Conservation (phyloP, 2,329 filamentous ascomycete genomes). For the Aspergillus bombycis region DNA sequence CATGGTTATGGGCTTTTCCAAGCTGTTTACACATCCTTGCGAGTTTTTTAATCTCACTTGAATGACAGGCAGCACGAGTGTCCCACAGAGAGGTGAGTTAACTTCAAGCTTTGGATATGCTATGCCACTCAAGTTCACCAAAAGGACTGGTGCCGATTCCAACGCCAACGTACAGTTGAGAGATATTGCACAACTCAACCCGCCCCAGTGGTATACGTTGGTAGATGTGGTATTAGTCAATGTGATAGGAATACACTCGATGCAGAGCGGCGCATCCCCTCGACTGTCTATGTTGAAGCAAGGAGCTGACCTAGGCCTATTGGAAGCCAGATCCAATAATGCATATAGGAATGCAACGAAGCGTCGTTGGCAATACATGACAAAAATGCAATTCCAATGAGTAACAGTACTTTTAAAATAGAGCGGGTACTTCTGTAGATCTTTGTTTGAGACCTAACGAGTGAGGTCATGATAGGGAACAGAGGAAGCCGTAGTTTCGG, state of each 20-base stretch:
- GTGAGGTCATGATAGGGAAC: not conserved
- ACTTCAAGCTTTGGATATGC: not conserved
- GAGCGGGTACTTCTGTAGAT: not conserved
- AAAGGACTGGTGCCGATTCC: not conserved
- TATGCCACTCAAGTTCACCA: not conserved
- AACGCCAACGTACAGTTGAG: not conserved
- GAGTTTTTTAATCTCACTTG: not conserved
- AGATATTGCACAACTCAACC: not conserved
- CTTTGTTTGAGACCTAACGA: not conserved
- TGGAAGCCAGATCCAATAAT: not conserved
- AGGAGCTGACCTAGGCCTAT: not conserved
- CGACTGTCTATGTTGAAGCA: not conserved
- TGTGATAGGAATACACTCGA: not conserved
- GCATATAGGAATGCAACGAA: slow-evolving; percentile 7
- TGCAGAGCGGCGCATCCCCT: not conserved
- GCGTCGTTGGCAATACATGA: slow-evolving; percentile 9
- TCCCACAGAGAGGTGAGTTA: not conserved
- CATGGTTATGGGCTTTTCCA: not conserved
- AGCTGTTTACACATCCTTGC: not conserved
- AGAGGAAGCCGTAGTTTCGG: not conserved
- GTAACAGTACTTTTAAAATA: not conserved
- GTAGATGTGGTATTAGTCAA: not conserved
- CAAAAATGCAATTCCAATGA: not conserved
- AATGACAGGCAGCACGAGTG: not conserved
- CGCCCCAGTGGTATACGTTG: not conserved